Evolutionary conservation across 2,329 filamentous ascomycete species (phyloP).

Genomic region (Amauroascus verrucosus): DNA sequence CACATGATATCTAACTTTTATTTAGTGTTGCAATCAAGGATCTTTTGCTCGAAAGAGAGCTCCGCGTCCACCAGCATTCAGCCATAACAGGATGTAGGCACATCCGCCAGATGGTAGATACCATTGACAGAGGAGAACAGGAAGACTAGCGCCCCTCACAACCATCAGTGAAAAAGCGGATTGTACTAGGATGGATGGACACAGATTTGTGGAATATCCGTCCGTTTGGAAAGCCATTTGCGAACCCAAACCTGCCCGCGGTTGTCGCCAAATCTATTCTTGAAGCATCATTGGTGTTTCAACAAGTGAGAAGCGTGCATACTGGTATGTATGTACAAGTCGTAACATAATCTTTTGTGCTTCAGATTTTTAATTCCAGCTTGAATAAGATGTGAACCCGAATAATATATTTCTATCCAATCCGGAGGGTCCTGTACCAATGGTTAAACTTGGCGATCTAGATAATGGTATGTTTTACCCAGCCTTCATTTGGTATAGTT

Average conservation of each 20-base stretch:
- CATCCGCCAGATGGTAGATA: conserved; percentile 11
- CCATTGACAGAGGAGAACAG: conserved; percentile 12
- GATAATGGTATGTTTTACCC: conserved; percentile 11
- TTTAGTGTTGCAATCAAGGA: conserved; percentile 13
- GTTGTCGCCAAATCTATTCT: conserved; percentile 14
- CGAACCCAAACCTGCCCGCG: conserved; percentile 12
- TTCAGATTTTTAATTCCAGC: background rate
- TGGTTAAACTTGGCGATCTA: conserved; percentile 13
- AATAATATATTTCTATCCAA: conserved; percentile 15
- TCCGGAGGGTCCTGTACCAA: conserved; percentile 3
- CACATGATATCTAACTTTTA: background rate
- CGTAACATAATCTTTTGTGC: background rate
- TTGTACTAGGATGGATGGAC: conserved; percentile 15
- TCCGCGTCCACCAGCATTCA: conserved; percentile 2
- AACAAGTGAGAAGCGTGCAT: conserved; percentile 10
- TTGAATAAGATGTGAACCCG: conserved; percentile 12
- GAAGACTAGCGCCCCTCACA: conserved; percentile 12
- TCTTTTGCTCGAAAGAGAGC: conserved; percentile 9
- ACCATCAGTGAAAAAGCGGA: conserved; percentile 12
- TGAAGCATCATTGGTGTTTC: conserved; percentile 12
- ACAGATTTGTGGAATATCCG: conserved; percentile 13
- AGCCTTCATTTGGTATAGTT: background rate
- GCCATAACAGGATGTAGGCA: conserved; percentile 9
- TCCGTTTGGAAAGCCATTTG: conserved; percentile 14
- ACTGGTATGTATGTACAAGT: conserved; percentile 7